Evolutionary conservation across 2,329 filamentous ascomycete genomes (phyloP).

Genomic region (Phoma herbarum): DNA sequence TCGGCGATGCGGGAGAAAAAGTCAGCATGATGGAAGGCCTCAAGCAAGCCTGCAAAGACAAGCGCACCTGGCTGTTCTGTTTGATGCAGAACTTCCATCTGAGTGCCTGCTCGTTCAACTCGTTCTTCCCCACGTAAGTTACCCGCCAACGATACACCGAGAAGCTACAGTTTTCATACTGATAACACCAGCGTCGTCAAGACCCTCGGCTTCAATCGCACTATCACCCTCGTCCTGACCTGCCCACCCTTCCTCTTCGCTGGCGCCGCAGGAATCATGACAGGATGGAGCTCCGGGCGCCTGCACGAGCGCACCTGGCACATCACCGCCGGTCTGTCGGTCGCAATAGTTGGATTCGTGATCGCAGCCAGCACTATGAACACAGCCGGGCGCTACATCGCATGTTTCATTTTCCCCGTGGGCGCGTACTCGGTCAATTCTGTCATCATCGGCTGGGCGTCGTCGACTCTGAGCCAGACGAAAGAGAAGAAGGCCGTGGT

Average conservation of each 20-base stretch:
- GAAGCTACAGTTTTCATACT: background rate
- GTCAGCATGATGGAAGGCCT: conserved; percentile 41
- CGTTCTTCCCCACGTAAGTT: conserved; percentile 45
- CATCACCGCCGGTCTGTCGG: conserved; percentile 54
- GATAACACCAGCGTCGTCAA: conserved; percentile 40
- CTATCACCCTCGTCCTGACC: conserved; percentile 47
- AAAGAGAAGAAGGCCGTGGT: conserved; percentile 46
- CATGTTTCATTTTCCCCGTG: conserved; percentile 44
- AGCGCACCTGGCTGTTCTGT: conserved; percentile 44
- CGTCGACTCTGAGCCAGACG: conserved; percentile 39
- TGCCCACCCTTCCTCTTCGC: conserved; percentile 61
- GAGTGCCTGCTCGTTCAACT: conserved; percentile 43
- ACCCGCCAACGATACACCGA: background rate
- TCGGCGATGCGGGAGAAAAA: conserved; percentile 52
- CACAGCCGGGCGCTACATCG: conserved; percentile 40
- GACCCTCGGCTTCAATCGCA: conserved; percentile 50
- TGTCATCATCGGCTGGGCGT: conserved; percentile 43
- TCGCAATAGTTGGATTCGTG: conserved; percentile 56
- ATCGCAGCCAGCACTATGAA: conserved; percentile 41
- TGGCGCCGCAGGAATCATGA: conserved; percentile 57
- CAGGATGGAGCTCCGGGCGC: conserved; percentile 61
- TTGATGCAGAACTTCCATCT: conserved; percentile 45
- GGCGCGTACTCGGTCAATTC: conserved; percentile 45
- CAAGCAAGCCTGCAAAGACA: conserved; percentile 40
- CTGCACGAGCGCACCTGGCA: conserved; percentile 62